These are phyloP conservation scores for Talaromyces sp. DNA, from an alignment of 2,329 filamentous ascomycete species.

Conservation along the genomic window DNA sequence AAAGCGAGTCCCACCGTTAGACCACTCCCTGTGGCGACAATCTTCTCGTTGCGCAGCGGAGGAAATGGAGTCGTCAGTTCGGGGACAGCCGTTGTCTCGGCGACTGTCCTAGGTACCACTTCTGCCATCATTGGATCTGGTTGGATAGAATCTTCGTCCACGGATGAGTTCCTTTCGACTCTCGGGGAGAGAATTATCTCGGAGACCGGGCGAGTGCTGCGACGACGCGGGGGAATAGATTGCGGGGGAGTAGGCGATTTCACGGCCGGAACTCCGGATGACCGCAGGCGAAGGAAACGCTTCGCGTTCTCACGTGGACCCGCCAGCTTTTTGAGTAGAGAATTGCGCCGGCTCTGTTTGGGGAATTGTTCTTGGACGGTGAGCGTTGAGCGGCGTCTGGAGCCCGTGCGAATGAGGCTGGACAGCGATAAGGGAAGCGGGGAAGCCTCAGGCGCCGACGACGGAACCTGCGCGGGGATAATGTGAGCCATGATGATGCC, in stretches of 20 bases:
- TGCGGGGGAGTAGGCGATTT: conserved; percentile 24
- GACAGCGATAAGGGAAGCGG: conserved; percentile 27
- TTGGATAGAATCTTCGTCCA: background rate
- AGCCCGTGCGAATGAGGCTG: conserved; percentile 27
- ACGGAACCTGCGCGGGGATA: conserved; percentile 28
- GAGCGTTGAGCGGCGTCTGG: conserved; percentile 28
- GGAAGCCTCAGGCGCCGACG: conserved; percentile 26
- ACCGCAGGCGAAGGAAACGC: conserved; percentile 47
- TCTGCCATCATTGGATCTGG: conserved; percentile 15
- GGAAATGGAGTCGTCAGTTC: conserved; percentile 36
- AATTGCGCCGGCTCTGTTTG: conserved; percentile 30
- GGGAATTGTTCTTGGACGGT: conserved; percentile 29
- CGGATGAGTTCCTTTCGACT: conserved; percentile 29
- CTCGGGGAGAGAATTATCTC: conserved; percentile 39
- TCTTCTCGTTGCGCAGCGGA: conserved; percentile 48
- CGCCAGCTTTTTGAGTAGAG: conserved; percentile 46
- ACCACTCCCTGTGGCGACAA: conserved; percentile 53
- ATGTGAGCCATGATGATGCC: conserved; percentile 33
- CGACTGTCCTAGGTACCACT: conserved; percentile 22
- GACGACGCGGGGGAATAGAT: conserved; percentile 27
- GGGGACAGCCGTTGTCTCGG: conserved; percentile 24
- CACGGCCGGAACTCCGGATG: conserved; percentile 29
- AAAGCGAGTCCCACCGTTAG: conserved; percentile 51
- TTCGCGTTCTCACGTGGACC: conserved; percentile 51
- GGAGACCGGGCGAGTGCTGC: conserved; percentile 36